phyloP scores from a whole-genome alignment of 805 yeast species.

The Saccharomycopsis selenospora region DNA sequence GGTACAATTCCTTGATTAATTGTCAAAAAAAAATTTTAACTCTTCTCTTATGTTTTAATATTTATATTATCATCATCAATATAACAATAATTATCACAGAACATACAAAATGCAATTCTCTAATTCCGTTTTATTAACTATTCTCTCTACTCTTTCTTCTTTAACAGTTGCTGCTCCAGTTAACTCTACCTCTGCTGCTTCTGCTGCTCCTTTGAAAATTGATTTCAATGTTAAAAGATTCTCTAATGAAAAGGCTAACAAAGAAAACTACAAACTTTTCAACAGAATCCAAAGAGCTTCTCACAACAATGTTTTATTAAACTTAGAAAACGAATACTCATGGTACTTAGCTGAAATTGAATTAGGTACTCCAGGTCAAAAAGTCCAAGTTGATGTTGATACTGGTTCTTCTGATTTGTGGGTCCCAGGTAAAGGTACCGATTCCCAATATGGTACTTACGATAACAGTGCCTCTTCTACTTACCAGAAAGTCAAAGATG shows the following conservation, averaged over 20 bases:
- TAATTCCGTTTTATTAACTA: conserved; percentile 4
- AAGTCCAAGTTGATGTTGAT: conserved; percentile 38
- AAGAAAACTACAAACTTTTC: neutral
- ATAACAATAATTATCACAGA: no score
- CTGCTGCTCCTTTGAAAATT: conserved; percentile 3
- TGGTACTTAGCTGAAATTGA: conserved; percentile 39
- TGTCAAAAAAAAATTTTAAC: no score
- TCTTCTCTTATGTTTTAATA: no score
- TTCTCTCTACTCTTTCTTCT: conserved; percentile 5
- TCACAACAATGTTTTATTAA: conserved; percentile 4
- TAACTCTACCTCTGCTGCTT: conserved; percentile 1
- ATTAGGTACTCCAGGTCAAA: conserved; percentile 32
- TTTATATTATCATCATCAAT: no score
- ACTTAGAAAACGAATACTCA: conserved; percentile 33
- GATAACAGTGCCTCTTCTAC: conserved; percentile 29
- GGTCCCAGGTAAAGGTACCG: conserved; percentile 28
- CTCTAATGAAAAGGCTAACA: neutral
- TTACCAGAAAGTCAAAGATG: conserved; percentile 28
- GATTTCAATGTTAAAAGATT: conserved; percentile 13
- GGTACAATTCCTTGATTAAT: no score
- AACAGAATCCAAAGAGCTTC: neutral
- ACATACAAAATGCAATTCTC: conserved; percentile 11
- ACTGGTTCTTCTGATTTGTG: conserved; percentile 46
- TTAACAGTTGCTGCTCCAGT: conserved; percentile 13
- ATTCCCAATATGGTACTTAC: conserved; percentile 32